Percentiles rank a stretch among this genome's conserved stretches.
Evolutionary conservation across 495 filamentous ascomycete species (phyloP).

Genomic region (Trichoderma virens): DNA sequence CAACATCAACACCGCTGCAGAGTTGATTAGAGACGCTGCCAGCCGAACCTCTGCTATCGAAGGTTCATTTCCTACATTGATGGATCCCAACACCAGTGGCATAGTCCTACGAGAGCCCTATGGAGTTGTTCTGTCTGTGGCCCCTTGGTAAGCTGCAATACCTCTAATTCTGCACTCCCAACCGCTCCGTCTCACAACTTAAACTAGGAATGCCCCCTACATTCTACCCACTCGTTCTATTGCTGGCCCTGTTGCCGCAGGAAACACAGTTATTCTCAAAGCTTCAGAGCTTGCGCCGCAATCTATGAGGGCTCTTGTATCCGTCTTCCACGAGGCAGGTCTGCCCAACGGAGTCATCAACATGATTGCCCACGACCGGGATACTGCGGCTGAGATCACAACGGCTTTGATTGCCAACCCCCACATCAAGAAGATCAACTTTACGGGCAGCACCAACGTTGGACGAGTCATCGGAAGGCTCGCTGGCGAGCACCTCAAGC

Average conservation of each 20-base stretch:
- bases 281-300: slow-evolving; percentile 65
- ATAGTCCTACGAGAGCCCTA: slow-evolving; percentile 75
- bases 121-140: slow-evolving; percentile 73
- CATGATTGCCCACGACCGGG: slow-evolving; percentile 43
- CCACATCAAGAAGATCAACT: slow-evolving; percentile 55
- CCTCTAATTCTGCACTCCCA: background rate
- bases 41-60: slow-evolving; percentile 53
- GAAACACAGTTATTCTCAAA: slow-evolving; percentile 56
- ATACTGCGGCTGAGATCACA: slow-evolving; percentile 47
- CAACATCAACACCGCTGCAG: slow-evolving; percentile 53
- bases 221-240: slow-evolving; percentile 62
- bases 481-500: slow-evolving; percentile 58
- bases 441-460: slow-evolving; percentile 55
- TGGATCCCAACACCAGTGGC: slow-evolving; percentile 49
- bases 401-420: slow-evolving; percentile 49
- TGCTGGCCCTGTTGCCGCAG: slow-evolving; percentile 69
- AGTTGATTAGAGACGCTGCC: slow-evolving; percentile 62
- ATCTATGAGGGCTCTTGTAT: slow-evolving; percentile 63
- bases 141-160: slow-evolving; percentile 60
- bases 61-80: slow-evolving; percentile 52
- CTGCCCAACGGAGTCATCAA: slow-evolving; percentile 55
- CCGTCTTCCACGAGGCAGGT: slow-evolving; percentile 66
- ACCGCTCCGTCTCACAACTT: slow-evolving; percentile 9
- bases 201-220: slow-evolving; percentile 62
- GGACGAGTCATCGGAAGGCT: slow-evolving; percentile 50